These are phyloP conservation scores for Knoxia roxburghii DNA, from an alignment of 257 asterid species.

Conservation along the genomic window DNA sequence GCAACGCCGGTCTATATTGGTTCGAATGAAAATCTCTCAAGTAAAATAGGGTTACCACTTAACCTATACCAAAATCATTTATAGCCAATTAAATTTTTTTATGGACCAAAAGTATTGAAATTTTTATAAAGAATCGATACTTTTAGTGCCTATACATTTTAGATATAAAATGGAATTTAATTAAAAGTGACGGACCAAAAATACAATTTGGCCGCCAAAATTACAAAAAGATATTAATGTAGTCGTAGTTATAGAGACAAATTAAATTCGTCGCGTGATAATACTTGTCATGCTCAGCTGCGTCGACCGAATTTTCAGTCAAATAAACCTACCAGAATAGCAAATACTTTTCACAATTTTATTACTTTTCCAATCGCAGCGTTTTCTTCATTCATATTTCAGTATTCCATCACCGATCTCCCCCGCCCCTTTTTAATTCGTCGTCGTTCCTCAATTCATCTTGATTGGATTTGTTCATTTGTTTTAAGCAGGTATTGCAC, in stretches of 20 bases:
- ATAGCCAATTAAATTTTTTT: too few relatives aligned
- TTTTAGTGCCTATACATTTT: too few relatives aligned
- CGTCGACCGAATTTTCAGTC: neutral
- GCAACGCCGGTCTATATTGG: too few relatives aligned
- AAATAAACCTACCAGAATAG: neutral
- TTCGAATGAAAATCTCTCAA: too few relatives aligned
- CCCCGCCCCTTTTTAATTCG: neutral
- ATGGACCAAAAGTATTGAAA: too few relatives aligned
- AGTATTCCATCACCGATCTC: neutral
- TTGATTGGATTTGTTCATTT: neutral
- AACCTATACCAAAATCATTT: too few relatives aligned
- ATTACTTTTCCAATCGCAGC: conserved; percentile 3
- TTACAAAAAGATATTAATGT: too few relatives aligned
- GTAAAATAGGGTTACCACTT: too few relatives aligned
- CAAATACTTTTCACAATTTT: neutral
- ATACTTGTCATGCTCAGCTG: neutral
- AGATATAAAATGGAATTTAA: too few relatives aligned
- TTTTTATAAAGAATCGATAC: too few relatives aligned
- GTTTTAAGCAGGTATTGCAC: neutral
- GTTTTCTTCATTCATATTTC: neutral
- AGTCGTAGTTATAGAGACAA: neutral
- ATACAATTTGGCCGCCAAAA: too few relatives aligned
- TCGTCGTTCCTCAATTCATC: neutral
- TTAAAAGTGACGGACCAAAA: too few relatives aligned
- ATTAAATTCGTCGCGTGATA: neutral